Conservation (phyloP, 352 stramenopile species). For the Plasmopara muralis region DNA sequence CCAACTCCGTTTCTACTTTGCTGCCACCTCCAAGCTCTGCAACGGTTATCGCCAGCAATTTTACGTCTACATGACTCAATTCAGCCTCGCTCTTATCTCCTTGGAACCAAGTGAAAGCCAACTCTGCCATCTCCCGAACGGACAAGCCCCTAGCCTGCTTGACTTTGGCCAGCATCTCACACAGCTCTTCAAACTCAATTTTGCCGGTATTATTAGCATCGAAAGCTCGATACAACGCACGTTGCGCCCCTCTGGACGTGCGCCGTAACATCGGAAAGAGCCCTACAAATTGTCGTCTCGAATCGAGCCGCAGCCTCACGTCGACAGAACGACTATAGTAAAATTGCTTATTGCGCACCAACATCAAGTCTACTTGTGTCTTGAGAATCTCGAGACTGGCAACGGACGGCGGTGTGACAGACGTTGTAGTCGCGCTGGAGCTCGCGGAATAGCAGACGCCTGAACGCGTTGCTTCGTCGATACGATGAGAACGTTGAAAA, state of each 20-base stretch:
- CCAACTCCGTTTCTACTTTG: constrained; percentile 16
- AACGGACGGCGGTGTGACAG: constrained; percentile 9
- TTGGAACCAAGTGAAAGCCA: constrained; percentile 61
- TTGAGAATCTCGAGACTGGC: constrained; percentile 16
- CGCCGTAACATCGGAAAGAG: constrained; percentile 46
- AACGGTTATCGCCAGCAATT: constrained; percentile 32
- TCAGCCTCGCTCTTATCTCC: constrained; percentile 17
- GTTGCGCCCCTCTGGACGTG: constrained; percentile 27
- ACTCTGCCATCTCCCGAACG: constrained; percentile 31
- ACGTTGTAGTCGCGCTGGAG: constrained; percentile 21
- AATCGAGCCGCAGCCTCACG: constrained; percentile 32
- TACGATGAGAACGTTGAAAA: constrained; percentile 4
- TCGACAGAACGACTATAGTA: constrained; percentile 41
- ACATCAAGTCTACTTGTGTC: constrained; percentile 20
- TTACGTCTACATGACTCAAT: constrained; percentile 28
- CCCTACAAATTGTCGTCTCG: constrained; percentile 38
- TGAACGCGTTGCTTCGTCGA: constrained; percentile 7
- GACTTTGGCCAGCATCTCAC: constrained; percentile 44
- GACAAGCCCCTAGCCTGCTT: constrained; percentile 15
- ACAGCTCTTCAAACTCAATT: constrained; percentile 62
- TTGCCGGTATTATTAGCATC: constrained; percentile 34
- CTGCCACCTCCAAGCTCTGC: constrained; percentile 14
- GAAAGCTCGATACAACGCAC: constrained; percentile 42
- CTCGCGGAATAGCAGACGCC: constrained; percentile 21
- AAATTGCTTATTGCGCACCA: constrained; percentile 29